Evolutionary conservation across 1,284 basidiomycete species (phyloP).

Genomic region (Baeospora myosura): DNA sequence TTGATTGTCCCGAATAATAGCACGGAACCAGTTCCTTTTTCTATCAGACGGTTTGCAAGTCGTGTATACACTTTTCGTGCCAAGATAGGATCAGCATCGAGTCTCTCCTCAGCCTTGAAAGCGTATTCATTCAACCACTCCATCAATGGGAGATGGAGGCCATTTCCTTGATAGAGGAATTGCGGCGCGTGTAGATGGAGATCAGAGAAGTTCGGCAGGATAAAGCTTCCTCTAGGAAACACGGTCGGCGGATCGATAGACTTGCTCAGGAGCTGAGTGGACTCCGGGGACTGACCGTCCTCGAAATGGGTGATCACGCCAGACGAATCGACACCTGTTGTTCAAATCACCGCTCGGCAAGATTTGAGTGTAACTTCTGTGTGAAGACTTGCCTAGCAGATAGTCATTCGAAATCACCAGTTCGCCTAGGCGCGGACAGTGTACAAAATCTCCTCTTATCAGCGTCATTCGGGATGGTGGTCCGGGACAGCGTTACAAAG

Average conservation of each 20-base stretch:
- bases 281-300: slow-evolving; percentile 26
- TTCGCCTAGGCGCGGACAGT: slow-evolving; percentile 41
- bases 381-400: slow-evolving; percentile 42
- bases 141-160: slow-evolving; percentile 77
- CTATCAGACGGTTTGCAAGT: slow-evolving; percentile 55
- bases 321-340: slow-evolving; percentile 39
- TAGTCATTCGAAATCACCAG: slow-evolving; percentile 52
- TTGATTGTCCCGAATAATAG: slow-evolving; percentile 78
- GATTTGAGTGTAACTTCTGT: background rate
- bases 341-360: slow-evolving; percentile 4
- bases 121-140: slow-evolving; percentile 75
- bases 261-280: slow-evolving; percentile 23
- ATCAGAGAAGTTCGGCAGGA: slow-evolving; percentile 75
- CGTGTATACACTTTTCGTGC: slow-evolving; percentile 60
- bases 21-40: slow-evolving; percentile 71
- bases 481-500: too few relatives aligned
- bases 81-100: slow-evolving; percentile 56
- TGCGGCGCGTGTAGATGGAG: slow-evolving; percentile 83
- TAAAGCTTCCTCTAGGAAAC: slow-evolving; percentile 51
- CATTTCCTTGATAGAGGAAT: slow-evolving; percentile 79
- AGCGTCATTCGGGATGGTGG: slow-evolving; percentile 8
- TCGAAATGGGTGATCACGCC: slow-evolving; percentile 53
- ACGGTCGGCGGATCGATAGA: slow-evolving; percentile 19
- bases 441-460: slow-evolving; percentile 49
- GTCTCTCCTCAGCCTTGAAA: slow-evolving; percentile 68